Conservation (phyloP, 768 basidiomycete species). For the Chalciporus pseudorubinellus region DNA sequence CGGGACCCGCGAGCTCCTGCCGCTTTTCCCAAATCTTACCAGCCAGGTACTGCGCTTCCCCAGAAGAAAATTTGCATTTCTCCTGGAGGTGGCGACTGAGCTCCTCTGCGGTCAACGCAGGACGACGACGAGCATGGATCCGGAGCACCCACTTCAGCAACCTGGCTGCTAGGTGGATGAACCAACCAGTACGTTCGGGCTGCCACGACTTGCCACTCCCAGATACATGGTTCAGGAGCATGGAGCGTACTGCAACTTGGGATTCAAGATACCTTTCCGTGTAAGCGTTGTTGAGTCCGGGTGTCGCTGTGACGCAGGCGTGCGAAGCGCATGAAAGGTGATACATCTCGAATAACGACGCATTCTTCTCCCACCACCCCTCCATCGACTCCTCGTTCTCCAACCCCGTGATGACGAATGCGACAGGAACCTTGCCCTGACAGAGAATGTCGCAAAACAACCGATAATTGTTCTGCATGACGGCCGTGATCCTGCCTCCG, state of each 20-base stretch:
- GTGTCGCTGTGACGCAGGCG: slow-evolving; percentile 39
- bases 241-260: slow-evolving; percentile 20
- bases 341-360: slow-evolving; percentile 27
- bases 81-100: slow-evolving; percentile 23
- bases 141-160: slow-evolving; percentile 21
- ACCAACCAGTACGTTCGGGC: slow-evolving; percentile 23
- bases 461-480: slow-evolving; percentile 31
- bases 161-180: slow-evolving; percentile 21
- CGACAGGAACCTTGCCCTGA: slow-evolving; percentile 31
- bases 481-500: slow-evolving; percentile 29
- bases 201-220: slow-evolving; percentile 16
- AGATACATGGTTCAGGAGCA: slow-evolving; percentile 21
- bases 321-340: slow-evolving; percentile 28
- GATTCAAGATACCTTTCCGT: slow-evolving; percentile 34
- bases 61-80: slow-evolving; percentile 20
- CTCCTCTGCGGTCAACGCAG: slow-evolving; percentile 17
- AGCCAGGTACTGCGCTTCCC: slow-evolving; percentile 23
- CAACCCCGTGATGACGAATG: slow-evolving; percentile 31
- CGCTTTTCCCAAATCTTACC: slow-evolving; percentile 23
- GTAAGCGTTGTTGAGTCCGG: slow-evolving; percentile 24
- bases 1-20: slow-evolving; percentile 18
- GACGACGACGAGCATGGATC: slow-evolving; percentile 9
- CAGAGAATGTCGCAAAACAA: slow-evolving; percentile 32
- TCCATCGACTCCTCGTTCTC: slow-evolving; percentile 35
- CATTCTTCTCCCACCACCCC: slow-evolving; percentile 35